These are phyloP conservation scores for Claviceps sp. DNA, from an alignment of 2,329 filamentous ascomycete species.

Conservation along the genomic window DNA sequence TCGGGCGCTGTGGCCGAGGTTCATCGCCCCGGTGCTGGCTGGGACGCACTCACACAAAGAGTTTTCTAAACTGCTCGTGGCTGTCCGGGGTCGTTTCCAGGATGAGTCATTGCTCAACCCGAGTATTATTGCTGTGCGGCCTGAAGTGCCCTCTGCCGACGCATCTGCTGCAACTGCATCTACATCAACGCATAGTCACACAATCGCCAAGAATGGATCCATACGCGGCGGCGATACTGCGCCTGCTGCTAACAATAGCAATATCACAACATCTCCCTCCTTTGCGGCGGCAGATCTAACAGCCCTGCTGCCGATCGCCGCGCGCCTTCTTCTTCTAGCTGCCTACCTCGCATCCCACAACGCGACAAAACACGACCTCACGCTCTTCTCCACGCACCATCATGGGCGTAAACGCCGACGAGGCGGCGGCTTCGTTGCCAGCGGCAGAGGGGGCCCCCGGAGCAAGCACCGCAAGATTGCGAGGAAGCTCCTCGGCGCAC, in stretches of 20 bases:
- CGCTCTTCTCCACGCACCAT: slow-evolving; percentile 62
- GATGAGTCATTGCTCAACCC: slow-evolving; percentile 58
- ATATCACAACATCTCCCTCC: not conserved
- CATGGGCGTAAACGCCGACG: slow-evolving; percentile 36
- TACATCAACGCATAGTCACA: not conserved
- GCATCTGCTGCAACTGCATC: not conserved
- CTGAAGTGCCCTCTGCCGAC: not conserved
- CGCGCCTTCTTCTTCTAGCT: slow-evolving; percentile 60
- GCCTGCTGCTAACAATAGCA: not conserved
- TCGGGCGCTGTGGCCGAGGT: slow-evolving; percentile 68
- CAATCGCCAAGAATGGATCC: not conserved
- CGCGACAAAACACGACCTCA: slow-evolving; percentile 55
- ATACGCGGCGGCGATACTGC: not conserved
- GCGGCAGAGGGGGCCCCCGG: slow-evolving; percentile 15
- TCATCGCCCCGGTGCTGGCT: slow-evolving; percentile 62
- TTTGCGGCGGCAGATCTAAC: slow-evolving; percentile 30
- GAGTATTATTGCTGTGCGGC: slow-evolving; percentile 35
- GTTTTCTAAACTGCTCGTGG: slow-evolving; percentile 71
- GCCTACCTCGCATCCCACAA: slow-evolving; percentile 77
- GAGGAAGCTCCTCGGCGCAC: slow-evolving; percentile 61
- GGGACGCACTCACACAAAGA: slow-evolving; percentile 66
- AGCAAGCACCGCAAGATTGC: slow-evolving; percentile 58
- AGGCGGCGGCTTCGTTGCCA: slow-evolving; percentile 29
- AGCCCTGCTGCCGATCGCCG: slow-evolving; percentile 53
- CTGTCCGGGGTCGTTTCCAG: slow-evolving; percentile 55